Conservation (phyloP, 331 rosid species). For the Malus hybrid region DNA sequence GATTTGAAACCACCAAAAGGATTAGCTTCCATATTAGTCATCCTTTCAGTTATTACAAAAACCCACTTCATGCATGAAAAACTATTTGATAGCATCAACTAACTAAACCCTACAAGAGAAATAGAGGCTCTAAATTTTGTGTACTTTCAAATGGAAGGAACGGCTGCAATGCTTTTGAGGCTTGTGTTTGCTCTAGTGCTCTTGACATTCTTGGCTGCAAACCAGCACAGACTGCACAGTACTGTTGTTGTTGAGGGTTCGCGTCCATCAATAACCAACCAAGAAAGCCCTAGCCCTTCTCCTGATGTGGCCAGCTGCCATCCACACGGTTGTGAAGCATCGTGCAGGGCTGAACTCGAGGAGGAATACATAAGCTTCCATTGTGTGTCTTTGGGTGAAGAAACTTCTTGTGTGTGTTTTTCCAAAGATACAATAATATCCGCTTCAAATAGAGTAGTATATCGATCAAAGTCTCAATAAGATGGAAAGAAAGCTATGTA, state of each 20-base stretch:
- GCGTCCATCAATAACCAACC: not conserved
- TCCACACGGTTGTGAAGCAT: not conserved
- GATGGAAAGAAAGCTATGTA: too few relatives aligned
- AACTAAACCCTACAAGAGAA: too few relatives aligned
- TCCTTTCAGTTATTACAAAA: too few relatives aligned
- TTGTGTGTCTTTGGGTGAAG: not conserved
- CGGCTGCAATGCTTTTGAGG: not conserved
- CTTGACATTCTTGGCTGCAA: not conserved
- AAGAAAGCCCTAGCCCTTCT: not conserved
- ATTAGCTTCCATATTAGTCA: too few relatives aligned
- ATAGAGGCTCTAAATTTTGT: too few relatives aligned
- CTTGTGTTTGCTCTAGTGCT: not conserved
- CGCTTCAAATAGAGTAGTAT: too few relatives aligned
- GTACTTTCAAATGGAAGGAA: not conserved
- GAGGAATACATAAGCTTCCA: not conserved
- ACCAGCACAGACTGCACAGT: not conserved
- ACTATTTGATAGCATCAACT: too few relatives aligned
- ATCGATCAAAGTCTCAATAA: too few relatives aligned
- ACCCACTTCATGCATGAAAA: too few relatives aligned
- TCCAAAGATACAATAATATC: not conserved
- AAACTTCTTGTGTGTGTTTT: not conserved
- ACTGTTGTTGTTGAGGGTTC: not conserved
- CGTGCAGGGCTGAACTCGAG: not conserved
- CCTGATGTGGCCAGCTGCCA: not conserved
- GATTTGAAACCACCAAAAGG: too few relatives aligned